These are phyloP conservation scores for Coniochaeta pulveracea DNA, from an alignment of 2,329 filamentous ascomycete species.

Conservation along the genomic window DNA sequence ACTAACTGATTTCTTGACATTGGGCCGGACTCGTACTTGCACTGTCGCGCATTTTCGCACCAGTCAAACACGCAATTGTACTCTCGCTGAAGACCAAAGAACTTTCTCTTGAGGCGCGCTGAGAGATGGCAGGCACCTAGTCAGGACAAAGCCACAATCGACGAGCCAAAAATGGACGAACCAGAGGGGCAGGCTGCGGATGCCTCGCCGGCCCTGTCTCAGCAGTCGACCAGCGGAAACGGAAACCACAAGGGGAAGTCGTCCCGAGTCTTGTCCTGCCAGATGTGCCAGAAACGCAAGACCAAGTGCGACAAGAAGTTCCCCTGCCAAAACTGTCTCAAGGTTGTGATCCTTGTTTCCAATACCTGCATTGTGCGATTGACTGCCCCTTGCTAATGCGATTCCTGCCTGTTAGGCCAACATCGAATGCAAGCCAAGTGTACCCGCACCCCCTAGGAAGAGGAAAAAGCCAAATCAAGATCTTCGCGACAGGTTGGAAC, in stretches of 20 bases:
- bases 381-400: constrained; percentile 6
- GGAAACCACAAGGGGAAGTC: constrained; percentile 19
- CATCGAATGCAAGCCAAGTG: constrained; percentile 47
- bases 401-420: constrained; percentile 31
- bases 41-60: neutral
- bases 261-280: constrained; percentile 38
- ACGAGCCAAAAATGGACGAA: no score
- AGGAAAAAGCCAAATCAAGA: constrained; percentile 49
- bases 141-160: no score
- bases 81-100: neutral
- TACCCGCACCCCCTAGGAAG: constrained; percentile 47
- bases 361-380: constrained; percentile 4
- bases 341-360: constrained; percentile 26
- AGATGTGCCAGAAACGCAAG: constrained; percentile 49
- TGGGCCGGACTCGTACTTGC: neutral
- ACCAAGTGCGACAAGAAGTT: constrained; percentile 51
- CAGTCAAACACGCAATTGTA: no score
- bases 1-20: neutral
- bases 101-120: neutral
- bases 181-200: no score
- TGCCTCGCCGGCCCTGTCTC: neutral
- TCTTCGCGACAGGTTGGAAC: constrained; percentile 46
- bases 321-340: constrained; percentile 48
- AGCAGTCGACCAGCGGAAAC: neutral
- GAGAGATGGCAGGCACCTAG: no score